These are phyloP conservation scores for Chaetoceros muelleri DNA, from an alignment of 108 stramenopile species.

Conservation along the genomic window DNA sequence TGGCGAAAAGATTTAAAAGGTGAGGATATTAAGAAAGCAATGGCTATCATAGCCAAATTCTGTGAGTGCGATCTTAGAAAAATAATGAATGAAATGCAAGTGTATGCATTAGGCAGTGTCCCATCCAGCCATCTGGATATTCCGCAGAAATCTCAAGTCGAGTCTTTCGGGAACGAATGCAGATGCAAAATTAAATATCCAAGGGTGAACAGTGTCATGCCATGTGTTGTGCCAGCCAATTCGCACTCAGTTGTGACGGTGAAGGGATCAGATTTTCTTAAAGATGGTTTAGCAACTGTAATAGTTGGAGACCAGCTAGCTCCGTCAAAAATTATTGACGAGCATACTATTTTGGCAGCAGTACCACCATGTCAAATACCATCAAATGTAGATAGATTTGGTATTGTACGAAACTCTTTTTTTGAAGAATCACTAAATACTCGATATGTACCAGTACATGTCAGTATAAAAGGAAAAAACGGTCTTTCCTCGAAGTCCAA, in stretches of 20 bases:
- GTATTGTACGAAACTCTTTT: constrained; percentile 10
- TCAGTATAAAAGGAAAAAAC: no score
- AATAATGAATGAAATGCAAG: constrained; percentile 53
- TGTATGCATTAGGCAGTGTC: constrained; percentile 9
- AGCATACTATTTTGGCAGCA: constrained; percentile 38
- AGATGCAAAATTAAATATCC: constrained; percentile 3
- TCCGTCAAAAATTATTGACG: constrained; percentile 28
- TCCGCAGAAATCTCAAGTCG: background rate
- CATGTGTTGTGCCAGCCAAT: constrained; percentile 18
- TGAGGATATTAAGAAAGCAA: constrained; percentile 4
- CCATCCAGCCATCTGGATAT: background rate
- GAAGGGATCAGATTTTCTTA: constrained; percentile 31
- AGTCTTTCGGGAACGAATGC: background rate
- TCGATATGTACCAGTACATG: constrained; percentile 16
- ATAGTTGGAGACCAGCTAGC: constrained; percentile 28
- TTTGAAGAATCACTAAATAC: constrained; percentile 5
- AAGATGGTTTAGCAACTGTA: background rate
- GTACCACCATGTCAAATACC: constrained; percentile 36
- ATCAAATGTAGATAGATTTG: constrained; percentile 10
- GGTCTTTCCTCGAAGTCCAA: no score
- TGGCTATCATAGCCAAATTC: constrained; percentile 28
- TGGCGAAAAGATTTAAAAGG: constrained; percentile 8
- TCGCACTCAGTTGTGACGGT: constrained; percentile 34
- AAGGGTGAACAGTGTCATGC: constrained; percentile 12
- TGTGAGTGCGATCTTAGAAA: constrained; percentile 53